These are phyloP conservation scores for Psilocybe subaeruginosa DNA, from an alignment of 768 basidiomycete genomes.

Conservation along the genomic window DNA sequence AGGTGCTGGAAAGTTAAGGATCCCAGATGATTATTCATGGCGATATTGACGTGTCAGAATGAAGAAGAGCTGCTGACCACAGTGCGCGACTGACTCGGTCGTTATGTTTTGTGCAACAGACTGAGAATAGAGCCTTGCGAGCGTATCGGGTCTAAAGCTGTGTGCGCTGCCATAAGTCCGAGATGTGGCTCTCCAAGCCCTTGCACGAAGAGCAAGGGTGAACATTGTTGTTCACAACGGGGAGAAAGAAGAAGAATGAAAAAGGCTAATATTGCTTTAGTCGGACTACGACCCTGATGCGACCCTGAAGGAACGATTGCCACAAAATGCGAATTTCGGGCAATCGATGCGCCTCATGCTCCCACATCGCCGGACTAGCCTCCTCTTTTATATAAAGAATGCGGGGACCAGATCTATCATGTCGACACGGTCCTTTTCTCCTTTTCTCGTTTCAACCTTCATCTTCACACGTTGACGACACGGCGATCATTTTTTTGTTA, in stretches of 20 bases:
- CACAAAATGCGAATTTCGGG: background rate
- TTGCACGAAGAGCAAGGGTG: conserved; percentile 2
- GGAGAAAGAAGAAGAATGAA: conserved; percentile 13
- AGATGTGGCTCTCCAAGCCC: background rate
- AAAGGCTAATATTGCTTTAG: conserved; percentile 19
- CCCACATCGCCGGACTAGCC: conserved; percentile 5
- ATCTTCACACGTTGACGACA: conserved; percentile 32
- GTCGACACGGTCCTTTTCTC: conserved; percentile 26
- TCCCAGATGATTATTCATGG: conserved; percentile 17
- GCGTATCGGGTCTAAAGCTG: conserved; percentile 20
- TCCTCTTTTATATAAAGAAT: conserved; percentile 10
- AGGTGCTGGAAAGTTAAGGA: conserved; percentile 44
- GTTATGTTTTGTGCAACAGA: background rate
- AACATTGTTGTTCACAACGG: conserved; percentile 11
- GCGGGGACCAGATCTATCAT: conserved; percentile 9
- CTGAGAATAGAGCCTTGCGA: conserved; percentile 20
- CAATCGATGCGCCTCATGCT: background rate
- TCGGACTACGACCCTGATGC: conserved; percentile 12
- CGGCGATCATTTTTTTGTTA: conserved; percentile 42
- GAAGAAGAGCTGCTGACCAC: conserved; percentile 35
- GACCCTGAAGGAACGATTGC: conserved; percentile 13
- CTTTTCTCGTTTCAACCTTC: conserved; percentile 23
- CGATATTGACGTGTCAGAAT: conserved; percentile 10
- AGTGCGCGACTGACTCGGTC: conserved; percentile 28
- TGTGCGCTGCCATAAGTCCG: conserved; percentile 6